Conservation (phyloP, 2,329 filamentous ascomycete genomes). For the Fusarium guadeloupense region DNA sequence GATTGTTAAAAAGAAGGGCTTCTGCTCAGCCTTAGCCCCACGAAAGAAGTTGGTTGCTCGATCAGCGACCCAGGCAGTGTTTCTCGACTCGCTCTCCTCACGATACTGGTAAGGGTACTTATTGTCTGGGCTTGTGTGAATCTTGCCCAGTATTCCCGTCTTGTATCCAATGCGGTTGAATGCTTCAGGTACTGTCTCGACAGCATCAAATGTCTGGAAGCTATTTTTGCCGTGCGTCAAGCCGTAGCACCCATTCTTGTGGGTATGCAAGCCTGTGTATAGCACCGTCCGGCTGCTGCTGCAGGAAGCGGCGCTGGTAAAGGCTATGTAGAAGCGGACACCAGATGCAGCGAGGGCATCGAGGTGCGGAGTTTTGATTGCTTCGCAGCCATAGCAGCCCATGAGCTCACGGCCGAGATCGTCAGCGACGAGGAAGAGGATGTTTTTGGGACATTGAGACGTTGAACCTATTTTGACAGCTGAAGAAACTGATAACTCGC, state of each 20-base stretch:
- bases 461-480: too few species aligned
- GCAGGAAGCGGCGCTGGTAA: conserved; percentile 58
- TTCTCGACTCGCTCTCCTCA: neutral
- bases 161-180: neutral
- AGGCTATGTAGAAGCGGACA: conserved; percentile 28
- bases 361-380: conserved; percentile 12
- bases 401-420: conserved; percentile 11
- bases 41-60: neutral
- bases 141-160: conserved; percentile 10
- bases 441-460: too few species aligned
- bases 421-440: conserved; percentile 6
- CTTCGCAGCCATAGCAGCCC: conserved; percentile 1
- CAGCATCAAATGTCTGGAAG: conserved; percentile 55
- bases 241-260: conserved; percentile 50
- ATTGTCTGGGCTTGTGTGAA: neutral
- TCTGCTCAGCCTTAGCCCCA: neutral
- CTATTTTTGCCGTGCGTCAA: conserved; percentile 43
- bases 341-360: conserved; percentile 3
- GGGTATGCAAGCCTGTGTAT: conserved; percentile 60
- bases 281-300: conserved; percentile 57
- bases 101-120: conserved; percentile 2
- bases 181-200: conserved; percentile 43
- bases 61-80: neutral
- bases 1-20: conserved; percentile 57
- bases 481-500: too few species aligned